These are phyloP conservation scores for Ophiocordyceps camponoti-rufipedis DNA, from an alignment of 2,329 filamentous ascomycete genomes.

Conservation along the genomic window DNA sequence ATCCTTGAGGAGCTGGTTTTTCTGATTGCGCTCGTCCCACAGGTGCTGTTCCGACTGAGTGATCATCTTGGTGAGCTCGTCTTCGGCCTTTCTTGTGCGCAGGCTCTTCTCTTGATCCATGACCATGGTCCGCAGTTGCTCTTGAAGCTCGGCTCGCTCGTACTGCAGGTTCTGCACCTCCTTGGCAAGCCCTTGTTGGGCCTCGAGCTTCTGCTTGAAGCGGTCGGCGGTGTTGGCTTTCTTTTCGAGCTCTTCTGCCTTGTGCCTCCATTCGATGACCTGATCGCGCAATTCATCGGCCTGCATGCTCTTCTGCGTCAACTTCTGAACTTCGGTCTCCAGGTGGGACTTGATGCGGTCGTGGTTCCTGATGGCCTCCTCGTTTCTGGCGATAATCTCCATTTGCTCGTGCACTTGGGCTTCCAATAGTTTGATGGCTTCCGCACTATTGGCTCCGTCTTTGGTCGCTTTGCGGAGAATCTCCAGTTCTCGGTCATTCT, in stretches of 20 bases:
- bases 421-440: slow-evolving; percentile 34
- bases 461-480: slow-evolving; percentile 28
- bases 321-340: slow-evolving; percentile 31
- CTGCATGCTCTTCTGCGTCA: slow-evolving; percentile 27
- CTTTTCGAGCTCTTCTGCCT: slow-evolving; percentile 38
- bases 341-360: slow-evolving; percentile 29
- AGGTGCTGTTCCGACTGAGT: slow-evolving; percentile 22
- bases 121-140: slow-evolving; percentile 21
- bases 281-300: slow-evolving; percentile 37
- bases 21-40: slow-evolving; percentile 25
- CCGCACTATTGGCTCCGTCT: slow-evolving; percentile 32
- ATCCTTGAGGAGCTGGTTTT: slow-evolving; percentile 26
- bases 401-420: slow-evolving; percentile 46
- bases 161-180: slow-evolving; percentile 37
- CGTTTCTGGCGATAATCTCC: slow-evolving; percentile 45
- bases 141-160: slow-evolving; percentile 33
- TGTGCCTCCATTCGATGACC: slow-evolving; percentile 38
- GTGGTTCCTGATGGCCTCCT: slow-evolving; percentile 32
- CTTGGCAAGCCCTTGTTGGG: slow-evolving; percentile 33
- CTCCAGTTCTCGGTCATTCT: slow-evolving; percentile 34
- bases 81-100: slow-evolving; percentile 17
- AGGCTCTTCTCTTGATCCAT: slow-evolving; percentile 15
- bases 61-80: slow-evolving; percentile 21
- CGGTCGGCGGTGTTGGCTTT: slow-evolving; percentile 46
- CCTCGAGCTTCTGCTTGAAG: slow-evolving; percentile 43